A percentile compares a stretch with the other conserved stretches of the same genome.
phyloP scores from a whole-genome alignment of 164 flowering plant genomes.

The Piper longum region DNA sequence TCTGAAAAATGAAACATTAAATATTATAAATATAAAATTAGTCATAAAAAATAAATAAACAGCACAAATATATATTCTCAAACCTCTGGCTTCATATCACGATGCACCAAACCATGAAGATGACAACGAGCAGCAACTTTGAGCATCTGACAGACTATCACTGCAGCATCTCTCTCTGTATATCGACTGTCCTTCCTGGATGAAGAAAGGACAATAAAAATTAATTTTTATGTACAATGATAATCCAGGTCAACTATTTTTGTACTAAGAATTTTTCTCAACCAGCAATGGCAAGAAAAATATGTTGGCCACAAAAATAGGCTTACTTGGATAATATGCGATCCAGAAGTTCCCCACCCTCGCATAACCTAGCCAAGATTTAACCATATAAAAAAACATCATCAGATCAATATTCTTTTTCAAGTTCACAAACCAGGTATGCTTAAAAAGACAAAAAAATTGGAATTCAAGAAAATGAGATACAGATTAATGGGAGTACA shows the following conservation, averaged over 20 bases:
- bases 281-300: not conserved
- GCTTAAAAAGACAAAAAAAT: not conserved
- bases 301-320: not conserved
- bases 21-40: not conserved
- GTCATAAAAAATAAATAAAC: not conserved
- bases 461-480: not conserved
- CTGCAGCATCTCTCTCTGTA: constrained; percentile 90
- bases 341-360: constrained; percentile 95
- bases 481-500: not conserved
- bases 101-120: constrained; percentile 91
- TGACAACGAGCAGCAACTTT: constrained; percentile 97
- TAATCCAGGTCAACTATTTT: no score
- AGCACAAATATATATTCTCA: constrained; percentile 1
- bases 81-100: constrained; percentile 99
- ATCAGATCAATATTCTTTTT: not conserved
- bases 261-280: no score
- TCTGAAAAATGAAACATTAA: constrained; percentile 32
- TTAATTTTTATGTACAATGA: no score
- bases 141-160: constrained; percentile 91
- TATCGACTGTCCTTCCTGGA: constrained; percentile 92
- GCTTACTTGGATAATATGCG: constrained; percentile 89
- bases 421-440: not conserved
- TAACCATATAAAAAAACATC: not conserved
- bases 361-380: constrained; percentile 60
- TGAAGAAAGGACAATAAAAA: not conserved